Evolutionary conservation across 1,139 yeast species (phyloP), one percentile per base, ranked within the genome.

Genomic region (Pichia sp.): DNA sequence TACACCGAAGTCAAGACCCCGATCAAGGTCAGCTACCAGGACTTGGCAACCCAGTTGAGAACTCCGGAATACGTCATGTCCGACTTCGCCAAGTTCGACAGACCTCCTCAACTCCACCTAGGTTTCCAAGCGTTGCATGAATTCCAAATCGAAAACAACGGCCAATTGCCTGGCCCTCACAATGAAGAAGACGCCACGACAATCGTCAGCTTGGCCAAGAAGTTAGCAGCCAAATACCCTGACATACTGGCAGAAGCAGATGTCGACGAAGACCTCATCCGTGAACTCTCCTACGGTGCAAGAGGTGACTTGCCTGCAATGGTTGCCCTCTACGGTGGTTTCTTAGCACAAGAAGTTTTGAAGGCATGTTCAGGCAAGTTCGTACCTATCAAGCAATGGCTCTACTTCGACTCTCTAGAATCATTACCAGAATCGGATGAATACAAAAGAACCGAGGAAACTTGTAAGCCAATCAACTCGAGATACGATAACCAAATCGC

Each of bases 311-410:
- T 92, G 52, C 96, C 97, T 29, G 97, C 95, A 42, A 73, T 90
- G 69, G 85, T 84, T 59, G 98, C 98, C 5, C 86, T 92, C 62
- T 83, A 82, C 67, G 99, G 99, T 69, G 99, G 99, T 41, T 75
- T 93, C 55, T 86, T 90, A 53, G 99, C 99, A 3, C 99, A 93
- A 73, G 99, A 93, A 74, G 97, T 89, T 31, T 79, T 93, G 68
- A 93, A 93, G 74, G 95, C 96, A 51, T 87, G 93, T 64, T 87
- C 97, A 8, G 96, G 98, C 50, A 93, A 93, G 74, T 93, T 92
- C 66, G 81, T 84, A 12, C 99, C 99, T 14, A 76, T 92, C 54
- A 85, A 87, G 69, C 99, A 93, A 73, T 89, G 85, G 80, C 74
- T 92, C 69, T 93, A 93, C 72, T 93, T 88, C 70, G 99, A 93